Base-by-base conservation (phyloP, 2,329 filamentous ascomycete genomes). In the Fusarium bulbicola region DNA sequence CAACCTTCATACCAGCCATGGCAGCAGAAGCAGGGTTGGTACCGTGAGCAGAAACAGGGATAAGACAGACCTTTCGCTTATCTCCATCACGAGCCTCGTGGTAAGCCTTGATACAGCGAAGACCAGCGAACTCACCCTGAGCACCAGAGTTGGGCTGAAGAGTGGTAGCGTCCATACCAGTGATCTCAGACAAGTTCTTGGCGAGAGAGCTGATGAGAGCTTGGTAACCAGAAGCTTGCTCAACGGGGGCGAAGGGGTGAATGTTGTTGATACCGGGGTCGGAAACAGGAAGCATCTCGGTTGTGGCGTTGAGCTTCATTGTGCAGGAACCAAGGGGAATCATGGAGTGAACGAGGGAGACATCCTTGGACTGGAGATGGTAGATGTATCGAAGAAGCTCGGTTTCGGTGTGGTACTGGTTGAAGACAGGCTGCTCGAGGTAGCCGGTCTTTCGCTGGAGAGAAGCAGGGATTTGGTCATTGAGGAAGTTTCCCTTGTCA, bases 291-390 rank as follows among this genome's bases (percentile, higher is more conserved):
- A 93, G 89, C 95, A 98, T 98, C 84, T 98, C 94, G 2, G 94
- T 93, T 12, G 95, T 96, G 54, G 93, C 93, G 81, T 98, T 98
- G 58, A 97, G 90, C 86, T 98, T 98, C 95, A 98, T 98, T 14
- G 95, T 98, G 86, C 95, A 98, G 4, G 95, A 98, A 20, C 95
- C 95, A 6, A 98, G 89, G 5, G 95, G 94, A 70, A 98, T 98
- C 95, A 98, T 98, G 12, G 95, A 97, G 84, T 98, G 95, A 4
- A 95, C 93, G 6, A 98, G 88, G 3, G 95, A 98, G 11, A 98
- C 86, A 81, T 98, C 95, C 85, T 97, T 97, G 46, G 95, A 97
- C 81, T 97, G 93, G 13, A 98, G 87, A 81, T 97, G 94, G 80
- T 95, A 89, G 77, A 98, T 97, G 84, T 98, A 98, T 57, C 95